Conservation (phyloP, 148 eudicot species). For the Camellia granthamiana region DNA sequence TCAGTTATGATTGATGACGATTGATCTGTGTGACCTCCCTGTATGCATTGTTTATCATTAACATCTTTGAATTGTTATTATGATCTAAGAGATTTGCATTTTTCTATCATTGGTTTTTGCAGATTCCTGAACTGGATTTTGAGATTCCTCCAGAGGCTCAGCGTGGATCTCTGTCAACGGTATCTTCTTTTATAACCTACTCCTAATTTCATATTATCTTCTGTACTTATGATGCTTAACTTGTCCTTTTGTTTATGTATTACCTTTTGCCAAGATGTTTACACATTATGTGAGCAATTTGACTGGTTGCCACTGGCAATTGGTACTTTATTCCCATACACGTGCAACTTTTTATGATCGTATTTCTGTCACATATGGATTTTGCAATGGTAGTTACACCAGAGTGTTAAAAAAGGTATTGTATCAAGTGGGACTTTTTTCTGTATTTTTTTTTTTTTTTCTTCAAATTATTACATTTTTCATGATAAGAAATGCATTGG, state of each 20-base stretch:
- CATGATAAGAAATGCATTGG: neutral
- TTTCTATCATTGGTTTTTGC: conserved; percentile 14
- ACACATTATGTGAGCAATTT: neutral
- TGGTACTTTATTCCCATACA: neutral
- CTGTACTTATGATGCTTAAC: neutral
- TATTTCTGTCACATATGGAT: neutral
- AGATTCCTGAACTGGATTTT: conserved; percentile 94
- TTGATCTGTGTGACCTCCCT: neutral
- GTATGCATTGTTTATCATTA: too few species aligned
- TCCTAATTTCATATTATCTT: conserved; percentile 1
- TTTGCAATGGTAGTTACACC: neutral
- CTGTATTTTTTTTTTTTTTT: neutral
- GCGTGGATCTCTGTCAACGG: conserved; percentile 91
- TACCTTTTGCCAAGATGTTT: neutral
- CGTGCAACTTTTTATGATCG: neutral
- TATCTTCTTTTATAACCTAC: conserved; percentile 27
- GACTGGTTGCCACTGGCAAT: neutral
- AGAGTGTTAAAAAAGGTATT: neutral
- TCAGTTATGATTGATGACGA: neutral
- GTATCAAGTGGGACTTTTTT: too few species aligned
- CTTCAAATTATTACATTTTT: too few species aligned
- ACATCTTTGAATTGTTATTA: neutral
- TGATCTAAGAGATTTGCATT: conserved; percentile 1
- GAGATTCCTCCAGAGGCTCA: conserved; percentile 99
- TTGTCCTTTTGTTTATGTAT: neutral